Percentiles rank a stretch among this genome's conserved stretches.
phyloP scores from a whole-genome alignment of 2,329 filamentous ascomycete genomes.

The Microdochium nivale region DNA sequence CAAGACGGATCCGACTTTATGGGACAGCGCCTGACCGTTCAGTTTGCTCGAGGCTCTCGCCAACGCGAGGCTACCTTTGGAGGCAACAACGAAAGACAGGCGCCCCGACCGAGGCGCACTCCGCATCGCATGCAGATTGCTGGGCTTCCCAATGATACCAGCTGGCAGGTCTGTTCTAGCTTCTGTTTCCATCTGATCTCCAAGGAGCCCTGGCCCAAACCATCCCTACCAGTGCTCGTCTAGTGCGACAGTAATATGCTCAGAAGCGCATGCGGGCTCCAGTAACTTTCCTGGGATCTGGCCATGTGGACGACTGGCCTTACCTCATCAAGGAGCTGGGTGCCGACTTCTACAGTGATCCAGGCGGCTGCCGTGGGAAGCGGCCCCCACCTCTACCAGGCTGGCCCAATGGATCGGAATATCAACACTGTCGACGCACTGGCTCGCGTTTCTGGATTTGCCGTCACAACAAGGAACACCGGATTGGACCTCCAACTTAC shows the following conservation, averaged over 20 bases:
- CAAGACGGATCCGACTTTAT: constrained; percentile 96
- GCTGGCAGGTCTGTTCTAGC: constrained; percentile 95
- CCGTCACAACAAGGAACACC: constrained; percentile 19
- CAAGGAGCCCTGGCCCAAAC: background rate
- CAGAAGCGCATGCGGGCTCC: background rate
- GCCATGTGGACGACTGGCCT: background rate
- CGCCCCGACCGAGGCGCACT: constrained; percentile 80
- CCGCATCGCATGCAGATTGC: constrained; percentile 95
- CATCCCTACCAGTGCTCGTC: background rate
- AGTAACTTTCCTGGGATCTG: background rate
- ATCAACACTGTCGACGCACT: background rate
- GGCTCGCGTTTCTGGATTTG: constrained; percentile 12
- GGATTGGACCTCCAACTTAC: constrained; percentile 66
- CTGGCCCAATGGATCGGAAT: background rate
- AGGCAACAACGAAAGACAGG: constrained; percentile 42
- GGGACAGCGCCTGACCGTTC: constrained; percentile 93
- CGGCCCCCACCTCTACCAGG: background rate
- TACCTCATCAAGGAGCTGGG: background rate
- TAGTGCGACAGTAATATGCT: background rate
- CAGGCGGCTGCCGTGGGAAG: background rate
- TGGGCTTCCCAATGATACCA: constrained; percentile 95
- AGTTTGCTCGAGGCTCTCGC: constrained; percentile 86
- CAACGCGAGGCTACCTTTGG: constrained; percentile 41
- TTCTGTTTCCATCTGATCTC: constrained; percentile 42
- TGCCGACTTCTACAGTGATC: background rate